Base-by-base conservation (phyloP, 176 grass and related monocot genomes). In the Carex cristatella region DNA sequence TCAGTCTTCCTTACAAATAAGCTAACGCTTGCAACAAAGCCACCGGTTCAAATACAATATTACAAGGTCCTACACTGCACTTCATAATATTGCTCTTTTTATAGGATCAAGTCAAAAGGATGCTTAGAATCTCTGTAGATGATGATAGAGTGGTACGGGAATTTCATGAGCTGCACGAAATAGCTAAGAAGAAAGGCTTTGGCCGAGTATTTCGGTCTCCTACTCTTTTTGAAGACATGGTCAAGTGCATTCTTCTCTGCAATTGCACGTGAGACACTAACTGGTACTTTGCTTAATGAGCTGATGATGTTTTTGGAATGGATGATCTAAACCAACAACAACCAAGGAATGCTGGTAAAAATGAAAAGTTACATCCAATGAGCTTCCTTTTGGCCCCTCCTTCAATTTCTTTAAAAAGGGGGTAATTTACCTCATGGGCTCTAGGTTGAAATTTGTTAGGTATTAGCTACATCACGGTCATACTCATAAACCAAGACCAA, bases 241-340 rank as follows among this genome's bases (percentile, higher is more conserved):
- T 92, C 88, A 97, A 97, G 86, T 92, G 91, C 90, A 92, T 97
- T 32, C 92, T 97, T 55, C 87, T 94, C 81, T 97, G 92, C 92
- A 94, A 97, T 80, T 94, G 92, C 92, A 85, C 84, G 92, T 94
- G 38, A 44, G 79, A 62, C 15, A 5, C 19, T 81, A 48, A 79
- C 15, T 33, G 16, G 13, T 48, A 19, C 69, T 74, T 51, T 74
- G 9, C 3, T 53, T 51, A 53, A 74, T 53, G 23, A 57, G 51
- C 51, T 78, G 35, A 57, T 19, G 44, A 18, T 49, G 23, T 15
- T 68, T 15, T 68, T 33, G 11, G 65, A 68, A 37, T 15, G 65
- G 23, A 0, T 68, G 31, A 38, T 68, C 18, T 48, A 74, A 78
- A 23, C 12, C 74, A 78, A 57, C 27, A 44, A 57, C 1, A 53